Evolutionary conservation across 2,329 filamentous ascomycete species (phyloP), one percentile per base, ranked within the genome.

Genomic region (Aspergillus felis): DNA sequence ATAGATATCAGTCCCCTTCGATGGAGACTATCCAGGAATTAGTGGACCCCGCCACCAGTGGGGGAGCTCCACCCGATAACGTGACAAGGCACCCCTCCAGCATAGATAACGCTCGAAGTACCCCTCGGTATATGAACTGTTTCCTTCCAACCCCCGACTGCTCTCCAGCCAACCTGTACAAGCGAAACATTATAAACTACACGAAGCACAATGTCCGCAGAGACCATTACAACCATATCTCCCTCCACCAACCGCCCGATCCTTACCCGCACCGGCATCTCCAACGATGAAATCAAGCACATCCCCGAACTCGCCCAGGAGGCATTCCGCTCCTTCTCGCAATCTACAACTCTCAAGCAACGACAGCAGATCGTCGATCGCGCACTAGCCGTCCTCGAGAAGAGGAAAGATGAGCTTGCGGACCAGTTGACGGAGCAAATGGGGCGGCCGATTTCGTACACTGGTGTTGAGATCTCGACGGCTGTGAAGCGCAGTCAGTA

Each of bases 341-440:
- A 88, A 71, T 94, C 90, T 62, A 94, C 91, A 0, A 81, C 85
- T 1, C 82, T 97, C 50, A 78, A 82, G 53, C 85, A 92, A 62
- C 86, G 93, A 53, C 88, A 96, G 74, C 82, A 83, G 50, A 92
- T 96, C 63, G 86, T 97, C 67, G 87, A 85, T 67, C 90, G 89
- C 68, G 92, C 92, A 1, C 78, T 97, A 48, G 83, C 87, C 61
- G 76, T 90, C 4, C 80, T 97, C 28, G 76, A 78, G 17, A 83
- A 86, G 51, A 87, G 86, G 71, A 84, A 92, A 74, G 88, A 94
- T 85, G 89, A 87, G 61, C 81, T 97, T 35, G 92, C 89, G 5
- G 83, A 85, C 64, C 92, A 97, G 73, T 79, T 97, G 58, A 97
- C 92, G 0, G 87, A 91, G 72, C 92, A 97, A 79, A 97, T 97